Conservation (phyloP, 2,329 filamentous ascomycete species). For the Colletotrichum cuscutae region DNA sequence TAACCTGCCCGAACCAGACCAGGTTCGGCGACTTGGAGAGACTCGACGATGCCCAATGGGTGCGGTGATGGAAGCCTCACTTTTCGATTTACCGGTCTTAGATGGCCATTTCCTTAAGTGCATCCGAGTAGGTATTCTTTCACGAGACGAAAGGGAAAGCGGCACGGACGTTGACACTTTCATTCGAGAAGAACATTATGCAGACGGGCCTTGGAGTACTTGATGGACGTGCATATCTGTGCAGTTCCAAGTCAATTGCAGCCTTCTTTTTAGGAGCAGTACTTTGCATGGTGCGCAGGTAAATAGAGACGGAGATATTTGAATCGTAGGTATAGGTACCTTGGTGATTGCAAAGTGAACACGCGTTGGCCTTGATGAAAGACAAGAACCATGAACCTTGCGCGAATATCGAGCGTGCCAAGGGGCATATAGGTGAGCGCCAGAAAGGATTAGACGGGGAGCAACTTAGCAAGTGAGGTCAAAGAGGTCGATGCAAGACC, state of each 20-base stretch:
- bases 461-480: slow-evolving; percentile 27
- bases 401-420: background rate
- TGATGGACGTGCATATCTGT: background rate
- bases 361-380: slow-evolving; percentile 15
- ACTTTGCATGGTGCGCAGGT: background rate
- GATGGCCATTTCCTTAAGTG: background rate
- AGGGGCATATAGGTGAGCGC: slow-evolving; percentile 9
- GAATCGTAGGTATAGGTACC: slow-evolving; percentile 17
- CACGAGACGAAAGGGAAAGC: background rate
- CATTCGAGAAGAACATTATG: slow-evolving; percentile 15
- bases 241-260: background rate
- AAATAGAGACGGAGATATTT: background rate
- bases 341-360: background rate
- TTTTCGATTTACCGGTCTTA: slow-evolving; percentile 16
- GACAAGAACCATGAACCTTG: slow-evolving; percentile 28
- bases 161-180: slow-evolving; percentile 2
- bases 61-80: slow-evolving; percentile 23
- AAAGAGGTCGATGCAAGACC: slow-evolving; percentile 16
- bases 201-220: background rate
- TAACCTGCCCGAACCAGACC: background rate
- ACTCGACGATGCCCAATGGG: slow-evolving; percentile 33
- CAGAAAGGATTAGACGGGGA: slow-evolving; percentile 9
- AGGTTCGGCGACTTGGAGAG: slow-evolving; percentile 25
- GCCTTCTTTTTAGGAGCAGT: background rate
- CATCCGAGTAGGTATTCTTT: slow-evolving; percentile 15